Conservation (phyloP, 768 basidiomycete species). For the Suillus plorans region DNA sequence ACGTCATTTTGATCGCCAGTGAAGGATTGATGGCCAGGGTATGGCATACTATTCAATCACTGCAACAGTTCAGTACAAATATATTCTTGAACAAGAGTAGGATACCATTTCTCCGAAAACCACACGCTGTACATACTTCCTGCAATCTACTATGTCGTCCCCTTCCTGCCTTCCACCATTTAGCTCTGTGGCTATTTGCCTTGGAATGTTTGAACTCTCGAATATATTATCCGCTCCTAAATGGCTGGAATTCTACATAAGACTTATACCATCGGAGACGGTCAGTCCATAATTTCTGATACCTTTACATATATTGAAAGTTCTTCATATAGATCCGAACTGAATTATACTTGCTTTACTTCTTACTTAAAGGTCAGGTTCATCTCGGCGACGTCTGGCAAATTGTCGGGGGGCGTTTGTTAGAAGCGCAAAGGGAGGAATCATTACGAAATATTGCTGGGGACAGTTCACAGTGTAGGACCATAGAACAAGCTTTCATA, state of each 20-base stretch:
- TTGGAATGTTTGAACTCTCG: neutral
- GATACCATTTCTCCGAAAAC: too few relatives aligned
- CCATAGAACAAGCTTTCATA: neutral
- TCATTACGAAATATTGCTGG: neutral
- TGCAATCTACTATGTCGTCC: too few relatives aligned
- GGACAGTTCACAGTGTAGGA: neutral
- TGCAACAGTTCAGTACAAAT: too few relatives aligned
- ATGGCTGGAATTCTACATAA: neutral
- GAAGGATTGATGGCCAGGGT: too few relatives aligned
- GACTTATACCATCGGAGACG: neutral
- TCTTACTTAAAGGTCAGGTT: neutral
- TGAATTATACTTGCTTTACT: neutral
- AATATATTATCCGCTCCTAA: neutral
- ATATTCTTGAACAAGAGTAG: too few relatives aligned
- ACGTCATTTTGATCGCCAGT: too few relatives aligned
- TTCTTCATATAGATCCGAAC: neutral
- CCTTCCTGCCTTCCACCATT: neutral
- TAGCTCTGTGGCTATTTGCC: neutral
- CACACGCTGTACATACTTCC: too few relatives aligned
- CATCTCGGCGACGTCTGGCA: neutral
- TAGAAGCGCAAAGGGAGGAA: neutral
- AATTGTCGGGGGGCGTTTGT: neutral
- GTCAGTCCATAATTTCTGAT: neutral
- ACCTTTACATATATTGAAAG: neutral
- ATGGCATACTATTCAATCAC: too few relatives aligned